Evolutionary conservation across 768 basidiomycete genomes (phyloP), one percentile per base, ranked within the genome.

Genomic region (Phaeotremella skinneri): DNA sequence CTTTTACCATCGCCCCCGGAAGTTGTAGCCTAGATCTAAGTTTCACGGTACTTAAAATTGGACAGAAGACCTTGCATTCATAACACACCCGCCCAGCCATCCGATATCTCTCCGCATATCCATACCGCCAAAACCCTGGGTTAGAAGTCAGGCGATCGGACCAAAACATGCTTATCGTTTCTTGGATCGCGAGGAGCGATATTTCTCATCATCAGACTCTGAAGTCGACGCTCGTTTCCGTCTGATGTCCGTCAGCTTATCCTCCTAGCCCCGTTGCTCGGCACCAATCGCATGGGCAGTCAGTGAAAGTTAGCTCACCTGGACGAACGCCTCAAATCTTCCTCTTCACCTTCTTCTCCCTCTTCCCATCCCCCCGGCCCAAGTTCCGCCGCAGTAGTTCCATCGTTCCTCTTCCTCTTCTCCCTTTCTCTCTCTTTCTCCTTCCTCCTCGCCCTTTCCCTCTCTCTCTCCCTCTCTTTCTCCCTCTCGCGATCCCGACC

Each of bases 221-320:
- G 34, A 37, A 20, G 13, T 45, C 7, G 43, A 21, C 9, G 43
- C 13, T 45, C 43, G 11, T 23, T 45, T 45, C 7, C 43, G 43
- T 45, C 43, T 45, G 43, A 13, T 14, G 7, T 14, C 23, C 43
- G 23, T 45, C 43, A 45, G 37, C 23, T n/a, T n/a, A n/a, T n/a
- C n/a, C n/a, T n/a, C n/a, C n/a, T 6, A 45, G 21, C 43, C 43
- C 20, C 20, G 23, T 23, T 6, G 82, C 4, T 76, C 85, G 2
- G 85, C 83, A 66, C 82, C 21, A 34, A 29, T 13, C 21, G 41
- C 41, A 0, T 29, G n/a, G 79, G 63, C 13, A 82, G 78, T 51
- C 83, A 83, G 59, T 84, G 85, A 59, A 82, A 82, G 25, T 81
- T 69, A 21, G 64, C 69, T 62, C 64, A 68, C 70, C 67, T 64